These are phyloP conservation scores for Rhododendron kiyosumense DNA, from an alignment of 148 eudicot species.

Conservation along the genomic window DNA sequence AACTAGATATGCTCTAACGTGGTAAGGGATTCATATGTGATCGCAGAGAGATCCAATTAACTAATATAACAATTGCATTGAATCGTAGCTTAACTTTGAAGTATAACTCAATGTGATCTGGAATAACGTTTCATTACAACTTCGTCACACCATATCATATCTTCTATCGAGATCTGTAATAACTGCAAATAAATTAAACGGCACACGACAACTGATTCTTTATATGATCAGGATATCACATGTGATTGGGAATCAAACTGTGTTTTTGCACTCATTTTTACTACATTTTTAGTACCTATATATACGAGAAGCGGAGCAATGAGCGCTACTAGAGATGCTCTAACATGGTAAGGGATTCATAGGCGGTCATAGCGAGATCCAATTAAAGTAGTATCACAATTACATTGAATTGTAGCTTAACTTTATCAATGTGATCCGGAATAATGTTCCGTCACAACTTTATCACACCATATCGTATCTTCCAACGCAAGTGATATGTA, in stretches of 20 bases:
- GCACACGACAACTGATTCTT: neutral
- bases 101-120: neutral
- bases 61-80: no score
- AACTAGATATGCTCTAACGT: neutral
- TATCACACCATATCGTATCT: neutral
- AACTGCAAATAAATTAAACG: neutral
- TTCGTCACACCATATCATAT: neutral
- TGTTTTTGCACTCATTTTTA: neutral
- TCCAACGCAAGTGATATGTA: neutral
- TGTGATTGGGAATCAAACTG: neutral
- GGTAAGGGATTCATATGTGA: neutral
- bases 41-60: no score
- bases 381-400: no score
- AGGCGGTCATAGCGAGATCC: no score
- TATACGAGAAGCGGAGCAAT: no score
- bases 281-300: no score
- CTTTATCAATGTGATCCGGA: neutral
- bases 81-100: neutral
- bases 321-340: no score
- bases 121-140: neutral
- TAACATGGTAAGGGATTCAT: no score
- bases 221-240: no score
- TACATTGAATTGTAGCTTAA: neutral
- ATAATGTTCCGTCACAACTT: neutral
- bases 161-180: neutral